These are phyloP conservation scores for Lipomyces lipofer DNA, from an alignment of 805 yeast species.

Conservation along the genomic window DNA sequence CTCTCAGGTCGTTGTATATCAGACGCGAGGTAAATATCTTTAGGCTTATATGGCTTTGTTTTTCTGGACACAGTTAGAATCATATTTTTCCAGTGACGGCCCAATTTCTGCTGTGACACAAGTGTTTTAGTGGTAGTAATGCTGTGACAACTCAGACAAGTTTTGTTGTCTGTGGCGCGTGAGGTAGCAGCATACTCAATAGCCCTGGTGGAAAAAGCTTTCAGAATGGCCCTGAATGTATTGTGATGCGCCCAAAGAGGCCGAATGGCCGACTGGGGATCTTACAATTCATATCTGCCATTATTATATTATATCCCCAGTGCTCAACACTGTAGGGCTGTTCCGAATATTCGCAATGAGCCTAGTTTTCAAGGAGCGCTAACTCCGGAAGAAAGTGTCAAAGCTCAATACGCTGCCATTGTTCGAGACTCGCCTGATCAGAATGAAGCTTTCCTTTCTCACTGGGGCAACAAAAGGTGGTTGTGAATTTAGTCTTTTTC, in stretches of 20 bases:
- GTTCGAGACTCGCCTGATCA: too few species aligned
- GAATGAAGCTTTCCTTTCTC: too few species aligned
- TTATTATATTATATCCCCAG: too few species aligned
- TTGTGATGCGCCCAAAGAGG: background rate
- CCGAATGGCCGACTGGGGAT: background rate
- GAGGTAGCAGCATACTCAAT: background rate
- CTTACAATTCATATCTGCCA: background rate
- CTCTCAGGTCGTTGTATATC: background rate
- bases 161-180: background rate
- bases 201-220: background rate
- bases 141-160: background rate
- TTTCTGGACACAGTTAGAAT: too few species aligned
- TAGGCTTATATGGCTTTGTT: background rate
- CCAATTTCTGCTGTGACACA: background rate
- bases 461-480: too few species aligned
- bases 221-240: background rate
- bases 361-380: too few species aligned
- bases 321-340: too few species aligned
- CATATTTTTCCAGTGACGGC: background rate
- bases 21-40: background rate
- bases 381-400: too few species aligned
- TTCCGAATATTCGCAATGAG: too few species aligned
- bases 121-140: background rate
- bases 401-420: too few species aligned
- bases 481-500: too few species aligned